These are phyloP conservation scores for Aspergillus alliaceus DNA, from an alignment of 2,329 filamentous ascomycete species.

Conservation along the genomic window DNA sequence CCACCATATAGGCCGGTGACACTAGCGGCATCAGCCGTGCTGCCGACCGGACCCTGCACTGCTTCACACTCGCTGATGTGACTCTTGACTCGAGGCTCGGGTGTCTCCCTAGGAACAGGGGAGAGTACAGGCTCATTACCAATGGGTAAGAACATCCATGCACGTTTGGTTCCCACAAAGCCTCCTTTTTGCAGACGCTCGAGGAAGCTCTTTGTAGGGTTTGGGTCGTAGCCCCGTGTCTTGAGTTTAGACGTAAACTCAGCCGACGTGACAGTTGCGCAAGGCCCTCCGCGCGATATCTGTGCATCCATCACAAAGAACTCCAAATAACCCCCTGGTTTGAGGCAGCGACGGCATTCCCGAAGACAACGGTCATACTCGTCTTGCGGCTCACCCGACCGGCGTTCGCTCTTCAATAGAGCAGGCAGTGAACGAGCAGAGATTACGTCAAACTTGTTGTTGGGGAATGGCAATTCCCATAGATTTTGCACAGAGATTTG, in stretches of 20 bases:
- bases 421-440: slow-evolving; percentile 85
- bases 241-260: slow-evolving; percentile 91
- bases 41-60: slow-evolving; percentile 57
- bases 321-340: slow-evolving; percentile 89
- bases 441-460: slow-evolving; percentile 86
- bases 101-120: slow-evolving; percentile 44
- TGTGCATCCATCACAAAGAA: slow-evolving; percentile 89
- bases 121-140: slow-evolving; percentile 54
- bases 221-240: slow-evolving; percentile 85
- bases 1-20: slow-evolving; percentile 80
- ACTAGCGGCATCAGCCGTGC: slow-evolving; percentile 69
- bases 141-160: slow-evolving; percentile 88
- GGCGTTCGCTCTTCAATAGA: slow-evolving; percentile 68
- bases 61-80: slow-evolving; percentile 57
- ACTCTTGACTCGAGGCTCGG: slow-evolving; percentile 37
- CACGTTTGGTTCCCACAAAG: slow-evolving; percentile 77
- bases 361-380: slow-evolving; percentile 84
- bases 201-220: slow-evolving; percentile 79
- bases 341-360: slow-evolving; percentile 88
- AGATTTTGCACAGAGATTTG: slow-evolving; percentile 75
- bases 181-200: slow-evolving; percentile 70
- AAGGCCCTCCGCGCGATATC: slow-evolving; percentile 78
- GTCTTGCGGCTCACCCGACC: slow-evolving; percentile 67
- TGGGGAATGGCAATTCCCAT: slow-evolving; percentile 79
- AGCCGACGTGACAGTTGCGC: slow-evolving; percentile 78